A percentile compares a stretch with the other conserved stretches of the same genome.
Conservation (phyloP, 257 asterid genomes). For the Solanum arcanum region DNA sequence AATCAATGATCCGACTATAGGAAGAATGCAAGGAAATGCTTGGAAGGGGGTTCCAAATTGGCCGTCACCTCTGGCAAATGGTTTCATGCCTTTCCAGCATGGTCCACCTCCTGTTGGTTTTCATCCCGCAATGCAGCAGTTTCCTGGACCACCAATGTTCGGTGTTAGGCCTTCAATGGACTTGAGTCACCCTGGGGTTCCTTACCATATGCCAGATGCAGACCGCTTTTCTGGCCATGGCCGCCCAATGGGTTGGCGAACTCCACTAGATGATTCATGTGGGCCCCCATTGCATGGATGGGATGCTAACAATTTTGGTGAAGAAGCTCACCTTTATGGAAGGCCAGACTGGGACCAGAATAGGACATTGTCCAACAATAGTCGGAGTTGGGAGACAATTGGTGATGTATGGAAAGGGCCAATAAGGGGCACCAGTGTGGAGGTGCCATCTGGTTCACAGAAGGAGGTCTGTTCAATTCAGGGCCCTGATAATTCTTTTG, state of each 20-base stretch:
- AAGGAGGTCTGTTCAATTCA: slow-evolving; percentile 41
- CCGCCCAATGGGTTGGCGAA: slow-evolving; percentile 80
- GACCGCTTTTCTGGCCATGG: slow-evolving; percentile 75
- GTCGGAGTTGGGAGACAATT: slow-evolving; percentile 46
- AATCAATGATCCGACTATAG: slow-evolving; percentile 58
- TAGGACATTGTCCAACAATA: slow-evolving; percentile 2
- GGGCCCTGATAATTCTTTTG: slow-evolving; percentile 37
- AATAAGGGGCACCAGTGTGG: slow-evolving; percentile 45
- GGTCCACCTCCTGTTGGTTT: slow-evolving; percentile 70
- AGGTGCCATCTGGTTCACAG: slow-evolving; percentile 34
- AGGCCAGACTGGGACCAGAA: slow-evolving; percentile 74
- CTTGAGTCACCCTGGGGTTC: slow-evolving; percentile 52
- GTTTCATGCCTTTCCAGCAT: slow-evolving; percentile 89
- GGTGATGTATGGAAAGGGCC: slow-evolving; percentile 67
- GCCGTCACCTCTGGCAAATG: slow-evolving; percentile 87
- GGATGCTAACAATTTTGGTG: slow-evolving; percentile 75
- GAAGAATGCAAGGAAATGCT: slow-evolving; percentile 69
- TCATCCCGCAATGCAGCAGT: slow-evolving; percentile 78
- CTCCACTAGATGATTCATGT: slow-evolving; percentile 51
- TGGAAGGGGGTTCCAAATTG: slow-evolving; percentile 92
- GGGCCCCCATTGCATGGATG: slow-evolving; percentile 59
- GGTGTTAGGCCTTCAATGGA: slow-evolving; percentile 87
- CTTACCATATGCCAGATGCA: slow-evolving; percentile 67
- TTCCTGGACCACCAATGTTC: slow-evolving; percentile 64
- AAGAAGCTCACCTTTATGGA: slow-evolving; percentile 68